Percentiles rank a stretch among this genome's conserved stretches.
These are phyloP conservation scores for Podaxis pistillaris DNA, from an alignment of 768 basidiomycete genomes.

Conservation along the genomic window DNA sequence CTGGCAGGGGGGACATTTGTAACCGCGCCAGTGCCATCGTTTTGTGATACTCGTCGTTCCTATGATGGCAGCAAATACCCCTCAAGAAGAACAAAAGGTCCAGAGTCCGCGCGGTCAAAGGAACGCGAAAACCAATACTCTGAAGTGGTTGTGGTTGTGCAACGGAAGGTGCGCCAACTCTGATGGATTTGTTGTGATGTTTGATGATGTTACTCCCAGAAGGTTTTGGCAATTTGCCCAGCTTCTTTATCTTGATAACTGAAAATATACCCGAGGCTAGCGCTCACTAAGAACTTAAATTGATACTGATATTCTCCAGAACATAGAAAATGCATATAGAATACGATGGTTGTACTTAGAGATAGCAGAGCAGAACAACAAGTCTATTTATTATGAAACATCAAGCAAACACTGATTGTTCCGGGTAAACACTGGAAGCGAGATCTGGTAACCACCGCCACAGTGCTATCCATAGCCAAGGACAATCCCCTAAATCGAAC, in stretches of 20 bases:
- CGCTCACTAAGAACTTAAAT: background rate
- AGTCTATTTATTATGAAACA: slow-evolving; percentile 12
- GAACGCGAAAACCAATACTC: background rate
- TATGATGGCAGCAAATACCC: background rate
- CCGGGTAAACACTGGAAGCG: slow-evolving; percentile 11
- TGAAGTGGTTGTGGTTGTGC: background rate
- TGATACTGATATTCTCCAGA: background rate
- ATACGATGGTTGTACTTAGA: background rate
- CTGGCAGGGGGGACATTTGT: slow-evolving; percentile 48
- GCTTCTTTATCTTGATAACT: background rate
- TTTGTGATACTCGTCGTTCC: background rate
- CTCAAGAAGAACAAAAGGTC: background rate
- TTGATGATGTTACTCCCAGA: slow-evolving; percentile 10
- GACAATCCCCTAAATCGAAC: slow-evolving; percentile 8
- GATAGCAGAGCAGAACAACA: slow-evolving; percentile 6
- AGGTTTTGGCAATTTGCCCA: slow-evolving; percentile 7
- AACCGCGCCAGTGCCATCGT: slow-evolving; percentile 36
- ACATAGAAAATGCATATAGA: background rate
- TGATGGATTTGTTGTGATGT: slow-evolving; percentile 2
- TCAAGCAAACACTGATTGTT: slow-evolving; percentile 12
- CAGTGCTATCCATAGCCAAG: slow-evolving; percentile 13
- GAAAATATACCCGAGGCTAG: background rate
- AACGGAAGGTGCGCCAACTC: background rate
- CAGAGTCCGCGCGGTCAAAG: background rate
- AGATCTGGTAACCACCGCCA: slow-evolving; percentile 12